Evolutionary conservation across 306 rosid species (phyloP).

Genomic region (Astragalus membranaceus): DNA sequence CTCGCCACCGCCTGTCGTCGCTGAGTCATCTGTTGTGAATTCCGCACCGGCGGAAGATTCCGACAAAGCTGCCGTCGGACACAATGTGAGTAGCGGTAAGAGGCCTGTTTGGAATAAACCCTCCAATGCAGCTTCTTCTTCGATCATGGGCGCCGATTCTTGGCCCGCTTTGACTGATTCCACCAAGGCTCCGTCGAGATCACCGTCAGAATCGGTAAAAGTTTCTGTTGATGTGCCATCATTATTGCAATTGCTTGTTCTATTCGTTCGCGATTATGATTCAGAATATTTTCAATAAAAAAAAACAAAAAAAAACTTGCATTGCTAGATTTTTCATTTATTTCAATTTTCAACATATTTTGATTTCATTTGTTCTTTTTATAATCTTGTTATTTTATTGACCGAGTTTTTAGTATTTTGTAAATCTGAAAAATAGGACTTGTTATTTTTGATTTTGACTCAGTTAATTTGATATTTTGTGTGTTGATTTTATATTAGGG

Average conservation of each 20-base stretch:
- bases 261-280: neutral
- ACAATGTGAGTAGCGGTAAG: slow-evolving; percentile 51
- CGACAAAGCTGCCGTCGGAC: slow-evolving; percentile 21
- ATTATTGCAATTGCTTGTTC: slow-evolving; percentile 47
- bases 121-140: slow-evolving; percentile 42
- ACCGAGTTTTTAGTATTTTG: neutral
- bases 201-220: slow-evolving; percentile 39
- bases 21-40: slow-evolving; percentile 17
- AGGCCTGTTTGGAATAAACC: slow-evolving; percentile 83
- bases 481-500: slow-evolving; percentile 45
- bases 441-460: neutral
- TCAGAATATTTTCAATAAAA: neutral
- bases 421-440: neutral
- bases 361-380: too few species aligned
- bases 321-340: neutral
- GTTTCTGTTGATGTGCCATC: slow-evolving; percentile 30
- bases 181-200: slow-evolving; percentile 42
- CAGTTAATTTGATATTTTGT: neutral
- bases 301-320: neutral
- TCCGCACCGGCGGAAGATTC: slow-evolving; percentile 30
- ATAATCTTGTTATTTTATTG: too few species aligned
- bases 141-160: slow-evolving; percentile 74
- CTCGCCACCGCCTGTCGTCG: slow-evolving; percentile 24
- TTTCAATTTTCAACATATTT: neutral
- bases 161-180: slow-evolving; percentile 83